A percentile compares a stretch with the other conserved stretches of the same genome.
Evolutionary conservation across 306 rosid species (phyloP).

Genomic region (Bauhinia variegata): DNA sequence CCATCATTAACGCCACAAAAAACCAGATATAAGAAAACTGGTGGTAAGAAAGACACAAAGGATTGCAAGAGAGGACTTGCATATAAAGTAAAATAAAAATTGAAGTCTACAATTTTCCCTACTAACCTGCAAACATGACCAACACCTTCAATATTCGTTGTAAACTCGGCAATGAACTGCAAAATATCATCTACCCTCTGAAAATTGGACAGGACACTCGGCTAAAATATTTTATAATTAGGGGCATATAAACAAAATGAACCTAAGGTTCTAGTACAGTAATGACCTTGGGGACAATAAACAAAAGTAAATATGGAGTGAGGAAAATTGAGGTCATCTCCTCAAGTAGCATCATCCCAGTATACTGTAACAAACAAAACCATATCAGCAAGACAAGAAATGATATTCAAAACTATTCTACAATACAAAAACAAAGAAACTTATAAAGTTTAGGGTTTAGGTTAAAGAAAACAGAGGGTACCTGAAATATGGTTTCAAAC

Average conservation of each 20-base stretch:
- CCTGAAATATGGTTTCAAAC: constrained; percentile 94
- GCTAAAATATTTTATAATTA: constrained; percentile 20
- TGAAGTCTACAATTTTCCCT: constrained; percentile 1
- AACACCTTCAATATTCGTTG: constrained; percentile 87
- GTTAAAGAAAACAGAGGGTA: constrained; percentile 35
- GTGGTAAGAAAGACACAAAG: constrained; percentile 9
- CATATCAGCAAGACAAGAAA: constrained; percentile 29
- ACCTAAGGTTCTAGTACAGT: constrained; percentile 9
- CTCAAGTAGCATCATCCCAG: constrained; percentile 97
- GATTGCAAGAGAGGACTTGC: constrained; percentile 16
- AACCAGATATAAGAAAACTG: neutral
- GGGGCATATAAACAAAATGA: constrained; percentile 14
- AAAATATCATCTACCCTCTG: constrained; percentile 94
- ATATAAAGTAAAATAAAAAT: constrained; percentile 2
- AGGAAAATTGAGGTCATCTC: constrained; percentile 97
- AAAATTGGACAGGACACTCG: constrained; percentile 37
- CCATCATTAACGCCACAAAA: neutral
- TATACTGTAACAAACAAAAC: constrained; percentile 61
- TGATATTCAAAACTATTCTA: constrained; percentile 21
- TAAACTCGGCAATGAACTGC: constrained; percentile 79
- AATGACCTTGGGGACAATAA: constrained; percentile 81
- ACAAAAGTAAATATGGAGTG: constrained; percentile 87
- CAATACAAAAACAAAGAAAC: constrained; percentile 8
- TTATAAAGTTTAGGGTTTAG: constrained; percentile 7
- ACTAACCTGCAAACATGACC: constrained; percentile 97